Evolutionary conservation across 2,329 filamentous ascomycete genomes (phyloP), one percentile per base, ranked within the genome.

Genomic region (Erysiphe pulchra): DNA sequence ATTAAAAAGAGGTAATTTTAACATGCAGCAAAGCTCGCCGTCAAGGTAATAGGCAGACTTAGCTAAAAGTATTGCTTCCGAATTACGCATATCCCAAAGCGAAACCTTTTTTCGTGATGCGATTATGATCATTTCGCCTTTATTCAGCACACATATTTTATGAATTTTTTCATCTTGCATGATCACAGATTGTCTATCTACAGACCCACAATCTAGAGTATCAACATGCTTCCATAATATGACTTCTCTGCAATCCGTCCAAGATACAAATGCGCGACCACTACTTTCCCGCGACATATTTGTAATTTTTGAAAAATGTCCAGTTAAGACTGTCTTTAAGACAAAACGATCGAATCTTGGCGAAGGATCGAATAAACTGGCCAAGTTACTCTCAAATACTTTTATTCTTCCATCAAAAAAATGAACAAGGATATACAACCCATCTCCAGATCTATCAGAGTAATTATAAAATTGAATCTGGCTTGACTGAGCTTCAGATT

Each of bases 211-310:
- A 42, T 56, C 61, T 44, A 65, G 63, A 37, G 63, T 63, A 24
- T 66, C 60, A 46, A 66, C 63, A 57, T 92, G 81, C 49, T 71
- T 75, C 86, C 86, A 94, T 2, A 94, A 71, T 51, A 87, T 75
- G 47, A 77, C 78, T 58, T 92, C 82, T 48, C 83, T 80, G 39
- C 76, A 68, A 48, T 75, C 69, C 0, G 86, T 92, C 45, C 83
- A 71, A 7, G 86, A 92, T 31, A 92, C 75, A 39, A 93, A 66
- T 4, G 83, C 79, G 50, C 75, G 70, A 9, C 85, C 86, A 54
- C 77, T 81, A 39, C 80, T 80, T 55, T 86, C 92, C 49, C 85
- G 77, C 41, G 92, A 78, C 48, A 93, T 81, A 57, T 92, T 92
- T 55, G 80, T 78, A 50, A 94, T 75, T 0, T 82, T 68, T 14